These are phyloP conservation scores for Xylariaceae sp. DNA, from an alignment of 2,329 filamentous ascomycete species.

Conservation along the genomic window DNA sequence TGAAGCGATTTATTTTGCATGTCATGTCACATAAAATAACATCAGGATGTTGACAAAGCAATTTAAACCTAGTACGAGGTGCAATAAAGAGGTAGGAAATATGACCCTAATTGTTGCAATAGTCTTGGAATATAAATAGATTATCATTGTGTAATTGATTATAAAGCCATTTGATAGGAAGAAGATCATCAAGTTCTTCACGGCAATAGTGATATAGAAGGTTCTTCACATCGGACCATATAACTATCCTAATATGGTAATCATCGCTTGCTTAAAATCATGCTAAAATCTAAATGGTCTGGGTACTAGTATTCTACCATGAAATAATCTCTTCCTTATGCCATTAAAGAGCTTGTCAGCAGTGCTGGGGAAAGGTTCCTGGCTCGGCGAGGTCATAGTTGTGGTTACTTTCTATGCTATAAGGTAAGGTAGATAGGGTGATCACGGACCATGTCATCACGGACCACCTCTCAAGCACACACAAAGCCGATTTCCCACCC, in stretches of 20 bases:
- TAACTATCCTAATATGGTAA: neutral
- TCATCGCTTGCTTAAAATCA: neutral
- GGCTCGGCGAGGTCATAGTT: too few species aligned
- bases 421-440: too few species aligned
- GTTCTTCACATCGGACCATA: neutral
- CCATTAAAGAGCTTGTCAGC: neutral
- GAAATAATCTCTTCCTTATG: neutral
- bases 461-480: too few species aligned
- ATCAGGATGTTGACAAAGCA: neutral
- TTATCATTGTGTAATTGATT: neutral
- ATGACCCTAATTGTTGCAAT: neutral
- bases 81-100: neutral
- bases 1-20: neutral
- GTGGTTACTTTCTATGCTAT: too few species aligned
- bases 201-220: neutral
- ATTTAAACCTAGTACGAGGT: neutral
- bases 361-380: neutral
- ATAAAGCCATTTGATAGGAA: neutral
- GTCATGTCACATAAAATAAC: neutral
- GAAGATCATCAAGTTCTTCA: neutral
- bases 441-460: too few species aligned
- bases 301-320: neutral
- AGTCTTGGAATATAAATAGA: neutral
- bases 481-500: too few species aligned
- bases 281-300: neutral